Base-by-base conservation (phyloP, 345 rosid species). In the Salix viminalis region DNA sequence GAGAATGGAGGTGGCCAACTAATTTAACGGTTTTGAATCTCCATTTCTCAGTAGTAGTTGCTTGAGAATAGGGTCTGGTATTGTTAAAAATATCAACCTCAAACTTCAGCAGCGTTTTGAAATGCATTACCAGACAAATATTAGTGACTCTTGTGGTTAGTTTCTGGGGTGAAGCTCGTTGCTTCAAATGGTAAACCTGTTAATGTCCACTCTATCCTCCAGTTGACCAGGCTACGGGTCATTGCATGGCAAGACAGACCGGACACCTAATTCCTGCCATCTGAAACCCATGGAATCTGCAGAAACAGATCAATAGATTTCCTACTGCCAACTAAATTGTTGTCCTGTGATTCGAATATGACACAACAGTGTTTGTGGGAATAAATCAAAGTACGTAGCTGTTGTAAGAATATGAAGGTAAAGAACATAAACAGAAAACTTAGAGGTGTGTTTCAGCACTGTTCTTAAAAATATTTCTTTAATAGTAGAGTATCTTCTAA, bases 1-100 rank as follows among this genome's bases (percentile, higher is more conserved):
- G 79, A 77, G 77, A 62, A 79, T 62, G 7, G 37, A 34, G 37
- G 65, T 70, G 62, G 36, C 72, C 76, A 18, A 6, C 65, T 52
- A 48, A 41, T 23, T 34, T 62, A 70, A 77, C 70, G 37, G 64
- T 68, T 30, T 30, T 54, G 12, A 23, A 24, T 69, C 69, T 60
- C 76, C 19, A 52, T 28, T 62, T 41, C 39, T 30, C 26, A 11
- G 15, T 1, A 28, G 4, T 7, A 10, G 44, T 41, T 41, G 44
- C 44, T 10, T 10, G 44, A 41, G 10, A 41, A 41, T 0, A 12
- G n/a, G 13, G 44, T 10, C 1, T 41, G 13, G 36, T 34, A 34
- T 34, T 34, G 36, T 34, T 34, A 34, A 34, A 34, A 34, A 41
- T 9, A 41, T 9, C 44, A 41, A 41, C 10, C 9, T 41, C 44